Base-by-base conservation (phyloP, 2,329 filamentous ascomycete genomes). In the Hymenoscyphus scutula region DNA sequence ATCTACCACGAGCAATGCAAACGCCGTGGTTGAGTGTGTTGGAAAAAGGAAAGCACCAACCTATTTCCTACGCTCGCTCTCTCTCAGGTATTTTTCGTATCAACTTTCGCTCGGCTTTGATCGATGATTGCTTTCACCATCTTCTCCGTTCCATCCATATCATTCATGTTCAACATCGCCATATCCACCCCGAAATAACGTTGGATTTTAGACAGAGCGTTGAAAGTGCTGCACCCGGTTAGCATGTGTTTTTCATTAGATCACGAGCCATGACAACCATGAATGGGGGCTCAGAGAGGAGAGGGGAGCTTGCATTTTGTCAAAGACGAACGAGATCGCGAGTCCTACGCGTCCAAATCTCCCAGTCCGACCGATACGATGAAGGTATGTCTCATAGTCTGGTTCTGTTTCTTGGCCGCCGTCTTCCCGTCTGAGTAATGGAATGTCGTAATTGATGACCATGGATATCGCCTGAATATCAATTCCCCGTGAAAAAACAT, bases 371-470 rank as follows among this genome's bases (percentile, higher is more conserved):
- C 95, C 95, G 71, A 99, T 99, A 74, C 95, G 90, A 82, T 99
- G 95, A 56, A 99, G 89, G 74, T 99, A 99, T 0, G 95, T 99
- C 80, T 98, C 93, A 55, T 88, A 88, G 74, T 99, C 95, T 15
- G 94, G 90, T 77, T 95, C 91, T 30, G 83, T 82, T 70, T 98
- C 93, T 19, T 89, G 87, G 34, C 83, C 78, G 48, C 89, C 88
- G 10, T 4, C 10, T 25, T 23, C 19, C 11, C 8, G 5, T 19
- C 45, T 25, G 73, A 89, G 89, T 81, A 89, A 90, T 27, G 89
- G 89, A 62, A 92, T 89, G 70, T 92, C 89, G 77, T 99, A 99
- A 81, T 99, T 99, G 81, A 99, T 92, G 60, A 99, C 95, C 89
- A 99, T 95, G 10, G 92, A 97, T 15, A 99, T 95, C 30, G 88